Conservation (phyloP, 2,329 filamentous ascomycete species). For the Aspergillus costaricaensis region DNA sequence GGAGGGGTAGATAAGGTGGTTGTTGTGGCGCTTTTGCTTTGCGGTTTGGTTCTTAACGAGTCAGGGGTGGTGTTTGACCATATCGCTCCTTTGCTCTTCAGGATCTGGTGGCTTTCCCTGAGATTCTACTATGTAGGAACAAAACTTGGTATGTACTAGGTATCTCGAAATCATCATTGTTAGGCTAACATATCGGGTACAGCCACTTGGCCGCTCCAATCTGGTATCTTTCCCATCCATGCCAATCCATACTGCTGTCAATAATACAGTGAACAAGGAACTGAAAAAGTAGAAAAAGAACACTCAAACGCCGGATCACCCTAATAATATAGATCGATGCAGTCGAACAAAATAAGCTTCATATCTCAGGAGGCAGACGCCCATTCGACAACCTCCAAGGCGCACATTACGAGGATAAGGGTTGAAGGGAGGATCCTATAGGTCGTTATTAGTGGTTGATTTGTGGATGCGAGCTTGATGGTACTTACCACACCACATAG, state of each 20-base stretch:
- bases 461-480: background rate
- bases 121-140: background rate
- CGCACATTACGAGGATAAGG: slow-evolving; percentile 83
- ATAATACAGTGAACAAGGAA: background rate
- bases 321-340: background rate
- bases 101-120: no score
- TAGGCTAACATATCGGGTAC: background rate
- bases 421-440: slow-evolving; percentile 88
- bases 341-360: background rate
- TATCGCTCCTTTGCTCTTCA: no score
- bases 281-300: background rate
- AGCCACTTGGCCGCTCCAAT: background rate
- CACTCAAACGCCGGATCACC: background rate
- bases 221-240: slow-evolving; percentile 4
- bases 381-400: slow-evolving; percentile 92
- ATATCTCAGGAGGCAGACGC: slow-evolving; percentile 46
- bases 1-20: background rate
- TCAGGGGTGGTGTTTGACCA: no score
- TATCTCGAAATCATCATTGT: slow-evolving; percentile 3
- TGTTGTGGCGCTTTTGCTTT: background rate
- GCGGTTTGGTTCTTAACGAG: background rate
- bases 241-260: background rate
- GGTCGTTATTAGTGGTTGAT: slow-evolving; percentile 20
- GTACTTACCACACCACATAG: slow-evolving; percentile 82
- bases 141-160: background rate